Percentiles rank a stretch among this genome's conserved stretches.
These are phyloP conservation scores for Fraxinus angustifolia DNA, from an alignment of 305 asterid genomes.

Conservation along the genomic window DNA sequence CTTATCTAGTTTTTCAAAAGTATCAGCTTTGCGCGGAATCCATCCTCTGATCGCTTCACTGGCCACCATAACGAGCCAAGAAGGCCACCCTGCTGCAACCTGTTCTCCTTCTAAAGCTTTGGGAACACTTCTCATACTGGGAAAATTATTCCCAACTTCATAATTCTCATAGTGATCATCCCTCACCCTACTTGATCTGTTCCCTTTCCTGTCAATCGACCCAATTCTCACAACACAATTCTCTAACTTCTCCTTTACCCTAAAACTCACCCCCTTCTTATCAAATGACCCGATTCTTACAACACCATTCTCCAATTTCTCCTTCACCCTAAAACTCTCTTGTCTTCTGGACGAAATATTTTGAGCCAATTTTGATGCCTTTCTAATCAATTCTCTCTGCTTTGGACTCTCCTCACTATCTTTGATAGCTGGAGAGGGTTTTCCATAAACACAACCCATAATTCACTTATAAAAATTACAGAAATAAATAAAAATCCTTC, in stretches of 20 bases:
- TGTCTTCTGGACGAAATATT: slow-evolving; percentile 56
- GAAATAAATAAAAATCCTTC: slow-evolving; percentile 18
- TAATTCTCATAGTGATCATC: slow-evolving; percentile 58
- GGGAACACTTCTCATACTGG: slow-evolving; percentile 53
- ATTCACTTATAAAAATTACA: slow-evolving; percentile 17
- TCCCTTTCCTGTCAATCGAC: slow-evolving; percentile 56
- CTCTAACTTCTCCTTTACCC: slow-evolving; percentile 46
- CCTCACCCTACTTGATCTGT: slow-evolving; percentile 70
- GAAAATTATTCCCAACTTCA: slow-evolving; percentile 39
- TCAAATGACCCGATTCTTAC: slow-evolving; percentile 54
- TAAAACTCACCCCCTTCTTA: slow-evolving; percentile 56
- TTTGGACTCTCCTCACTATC: slow-evolving; percentile 54
- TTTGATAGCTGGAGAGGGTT: slow-evolving; percentile 56
- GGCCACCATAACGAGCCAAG: slow-evolving; percentile 88
- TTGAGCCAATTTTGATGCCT: slow-evolving; percentile 52
- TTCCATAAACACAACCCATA: slow-evolving; percentile 85
- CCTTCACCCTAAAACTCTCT: slow-evolving; percentile 57
- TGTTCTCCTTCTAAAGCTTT: slow-evolving; percentile 76
- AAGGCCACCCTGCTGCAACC: slow-evolving; percentile 96
- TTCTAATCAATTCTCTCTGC: slow-evolving; percentile 56
- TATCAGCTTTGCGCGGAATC: slow-evolving; percentile 81
- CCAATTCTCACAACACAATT: slow-evolving; percentile 53
- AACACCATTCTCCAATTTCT: slow-evolving; percentile 48
- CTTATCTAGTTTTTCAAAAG: slow-evolving; percentile 90
- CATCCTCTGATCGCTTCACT: slow-evolving; percentile 92